Evolutionary conservation across 768 basidiomycete genomes (phyloP).

Genomic region (Tylopilus vinaceipallidus): DNA sequence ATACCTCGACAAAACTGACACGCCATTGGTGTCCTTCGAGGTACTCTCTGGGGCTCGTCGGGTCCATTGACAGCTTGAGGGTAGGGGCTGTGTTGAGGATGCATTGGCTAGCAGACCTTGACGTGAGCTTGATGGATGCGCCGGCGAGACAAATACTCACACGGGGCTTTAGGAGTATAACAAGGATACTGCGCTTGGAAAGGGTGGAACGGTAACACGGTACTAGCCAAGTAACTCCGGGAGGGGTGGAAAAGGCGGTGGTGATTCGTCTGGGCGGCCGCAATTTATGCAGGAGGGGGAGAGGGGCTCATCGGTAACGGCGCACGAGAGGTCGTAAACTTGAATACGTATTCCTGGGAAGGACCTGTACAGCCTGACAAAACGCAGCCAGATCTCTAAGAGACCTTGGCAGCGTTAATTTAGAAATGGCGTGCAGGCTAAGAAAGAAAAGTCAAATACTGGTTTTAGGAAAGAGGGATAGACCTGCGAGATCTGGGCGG

Average conservation of each 20-base stretch:
- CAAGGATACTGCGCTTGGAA: constrained; percentile 1
- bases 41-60: constrained; percentile 30
- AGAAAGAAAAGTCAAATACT: constrained; percentile 26
- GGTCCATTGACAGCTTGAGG: too few species aligned
- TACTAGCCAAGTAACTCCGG: constrained; percentile 2
- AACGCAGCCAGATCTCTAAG: constrained; percentile 16
- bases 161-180: constrained; percentile 21
- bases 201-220: not conserved
- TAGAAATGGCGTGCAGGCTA: constrained; percentile 23
- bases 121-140: not conserved
- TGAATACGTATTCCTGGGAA: constrained; percentile 33
- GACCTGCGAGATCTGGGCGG: constrained; percentile 8
- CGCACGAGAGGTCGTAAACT: constrained; percentile 26
- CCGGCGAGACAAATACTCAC: constrained; percentile 12
- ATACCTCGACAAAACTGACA: constrained; percentile 72
- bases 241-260: constrained; percentile 9
- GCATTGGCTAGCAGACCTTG: constrained; percentile 8
- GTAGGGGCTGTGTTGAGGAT: constrained; percentile 14
- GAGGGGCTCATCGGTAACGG: constrained; percentile 21
- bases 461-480: constrained; percentile 24
- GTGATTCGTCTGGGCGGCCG: constrained; percentile 9
- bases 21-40: constrained; percentile 63
- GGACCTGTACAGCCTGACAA: constrained; percentile 32
- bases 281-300: constrained; percentile 30
- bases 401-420: constrained; percentile 31